Base-by-base conservation (phyloP, 176 grass and related monocot genomes). In the Carex parvula region DNA sequence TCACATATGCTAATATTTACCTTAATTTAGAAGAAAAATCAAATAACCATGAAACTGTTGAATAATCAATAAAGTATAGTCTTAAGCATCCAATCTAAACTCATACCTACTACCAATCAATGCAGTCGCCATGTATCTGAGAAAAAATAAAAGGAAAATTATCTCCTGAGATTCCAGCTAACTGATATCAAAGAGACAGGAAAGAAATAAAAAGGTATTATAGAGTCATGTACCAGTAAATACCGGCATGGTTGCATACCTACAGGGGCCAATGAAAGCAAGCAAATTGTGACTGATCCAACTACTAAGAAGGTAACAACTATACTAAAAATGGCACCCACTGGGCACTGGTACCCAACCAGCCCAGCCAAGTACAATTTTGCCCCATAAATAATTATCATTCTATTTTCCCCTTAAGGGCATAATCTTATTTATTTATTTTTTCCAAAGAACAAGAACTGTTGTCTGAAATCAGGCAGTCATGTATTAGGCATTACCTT, bases 1-100 rank as follows among this genome's bases (percentile, higher is more conserved):
- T 83, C 89, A 90, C 95, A 95, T 92, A 90, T 52, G 87, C 87
- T 85, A 86, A 88, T 84, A 82, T 92, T 89, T 59, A 87, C 70
- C 89, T 85, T 88, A 80, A 88, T 87, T 76, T 65, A 81, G 67
- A 70, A 87, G 14, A 63, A 21, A 90, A 79, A 55, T 68, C 84
- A 88, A 3, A 70, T 22, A 82, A 68, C 61, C 79, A 86, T 12
- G 41, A 85, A 12, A 80, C 37, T 68, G 82, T 16, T 46, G 6
- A 54, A 86, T 74, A 85, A 82, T 87, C 48, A 84, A 87, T 79
- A 82, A 60, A 58, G 41, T 29, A 24, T 35, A 64, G 76, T 71
- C 68, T 61, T 87, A 77, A 52, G 71, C 79, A 74, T 74, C 82
- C 73, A 89, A 57, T 85, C 84, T 54, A 89, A 70, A 82, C 69